Evolutionary conservation across 2,329 filamentous ascomycete genomes (phyloP), one percentile per base, ranked within the genome.

Genomic region (Akanthomyces lecanii): DNA sequence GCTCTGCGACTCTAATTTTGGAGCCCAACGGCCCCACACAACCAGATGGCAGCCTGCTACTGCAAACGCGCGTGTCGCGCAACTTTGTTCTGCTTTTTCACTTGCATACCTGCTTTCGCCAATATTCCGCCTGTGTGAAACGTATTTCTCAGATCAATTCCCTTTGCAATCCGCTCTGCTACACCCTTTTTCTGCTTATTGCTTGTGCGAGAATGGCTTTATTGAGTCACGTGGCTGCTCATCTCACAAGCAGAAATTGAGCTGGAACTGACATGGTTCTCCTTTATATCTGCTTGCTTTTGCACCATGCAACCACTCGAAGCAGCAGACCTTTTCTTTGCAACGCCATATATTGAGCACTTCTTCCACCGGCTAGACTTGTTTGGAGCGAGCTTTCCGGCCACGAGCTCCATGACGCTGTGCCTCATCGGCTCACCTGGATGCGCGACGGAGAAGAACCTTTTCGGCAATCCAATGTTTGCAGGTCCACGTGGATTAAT

Each of bases 191-290:
- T 18, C 36, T 33, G 11, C 25, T 45, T 25, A 25, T 5, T 28
- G 30, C 5, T 18, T 36, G 5, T 28, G 42, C 25, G 5, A 5
- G 16, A 57, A 48, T 28, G 12, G 25, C 54, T 16, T 10, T 3
- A n/a, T 16, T 14, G 14, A n/a, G 44, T 38, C 55, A 58, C 55
- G 55, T 58, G 44, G 30, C 21, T 25, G 45, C 45, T n/a, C 30
- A 38, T 30, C 12, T 14, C 38, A 4, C 30, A 50, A 8, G 33
- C 45, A 58, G 45, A 58, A 58, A 58, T 58, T 58, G 44, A 48
- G 7, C 55, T 58, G 44, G 44, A 50, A 50, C 55, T 40, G 55
- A 50, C 45, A 58, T 50, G 55, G 55, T 58, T 58, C 55, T 23
- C 55, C 55, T 58, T 53, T 33, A 38, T 38, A 8, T 42, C 55